Conservation (phyloP, 139 green algal species). For the Chlorella vulgaris region DNA sequence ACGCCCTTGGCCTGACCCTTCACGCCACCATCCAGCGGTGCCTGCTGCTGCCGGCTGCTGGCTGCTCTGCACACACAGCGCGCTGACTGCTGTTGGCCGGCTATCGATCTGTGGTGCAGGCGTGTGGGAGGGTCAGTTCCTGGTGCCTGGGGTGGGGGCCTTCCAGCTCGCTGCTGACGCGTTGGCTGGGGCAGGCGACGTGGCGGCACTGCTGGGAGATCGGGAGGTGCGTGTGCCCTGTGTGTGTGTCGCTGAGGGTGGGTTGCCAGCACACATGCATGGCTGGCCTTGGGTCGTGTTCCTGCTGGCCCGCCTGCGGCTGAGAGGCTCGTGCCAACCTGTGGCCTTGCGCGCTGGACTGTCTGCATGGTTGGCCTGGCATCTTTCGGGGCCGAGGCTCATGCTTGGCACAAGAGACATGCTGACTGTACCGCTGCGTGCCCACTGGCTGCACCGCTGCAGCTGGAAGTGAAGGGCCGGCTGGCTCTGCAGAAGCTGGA, state of each 20-base stretch:
- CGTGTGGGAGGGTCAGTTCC: conserved; percentile 38
- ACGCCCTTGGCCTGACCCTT: too few relatives aligned
- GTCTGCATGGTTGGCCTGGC: background rate
- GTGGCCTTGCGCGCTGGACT: background rate
- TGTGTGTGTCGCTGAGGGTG: background rate
- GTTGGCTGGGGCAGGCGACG: conserved; percentile 30
- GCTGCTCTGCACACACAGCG: too few relatives aligned
- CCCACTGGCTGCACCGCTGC: background rate
- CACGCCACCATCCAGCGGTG: too few relatives aligned
- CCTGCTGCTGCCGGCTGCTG: too few relatives aligned
- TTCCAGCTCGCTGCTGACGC: conserved; percentile 29
- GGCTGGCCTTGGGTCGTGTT: background rate
- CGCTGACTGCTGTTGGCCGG: background rate
- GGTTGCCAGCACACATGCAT: background rate
- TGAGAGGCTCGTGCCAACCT: too few relatives aligned
- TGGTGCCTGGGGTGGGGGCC: conserved; percentile 32
- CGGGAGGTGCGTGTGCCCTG: conserved; percentile 9
- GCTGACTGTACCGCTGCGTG: background rate
- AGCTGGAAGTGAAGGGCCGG: conserved; percentile 33
- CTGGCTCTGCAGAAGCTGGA: conserved; percentile 43
- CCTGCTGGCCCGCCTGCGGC: too few relatives aligned
- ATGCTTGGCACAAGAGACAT: too few relatives aligned
- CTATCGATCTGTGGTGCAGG: background rate
- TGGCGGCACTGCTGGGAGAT: conserved; percentile 32
- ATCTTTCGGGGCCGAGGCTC: too few relatives aligned